phyloP scores from a whole-genome alignment of 2,329 filamentous ascomycete genomes.

The Monilinia vaccinii-corymbosi region DNA sequence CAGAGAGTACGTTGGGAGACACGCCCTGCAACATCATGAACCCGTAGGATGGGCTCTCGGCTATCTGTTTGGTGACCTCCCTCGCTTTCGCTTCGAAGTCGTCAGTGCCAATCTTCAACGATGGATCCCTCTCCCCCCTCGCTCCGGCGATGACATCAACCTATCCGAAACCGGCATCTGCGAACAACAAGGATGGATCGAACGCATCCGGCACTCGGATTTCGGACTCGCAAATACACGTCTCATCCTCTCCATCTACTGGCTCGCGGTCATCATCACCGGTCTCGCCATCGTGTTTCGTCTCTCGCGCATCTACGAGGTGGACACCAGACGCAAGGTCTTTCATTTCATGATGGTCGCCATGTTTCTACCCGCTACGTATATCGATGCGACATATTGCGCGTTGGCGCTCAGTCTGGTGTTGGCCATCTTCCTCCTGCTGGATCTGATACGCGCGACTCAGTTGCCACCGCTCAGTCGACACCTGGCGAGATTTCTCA shows the following conservation, averaged over 20 bases:
- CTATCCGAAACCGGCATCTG: constrained; percentile 30
- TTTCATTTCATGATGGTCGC: constrained; percentile 98
- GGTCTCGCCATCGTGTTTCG: constrained; percentile 69
- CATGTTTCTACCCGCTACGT: constrained; percentile 85
- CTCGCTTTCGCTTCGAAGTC: constrained; percentile 62
- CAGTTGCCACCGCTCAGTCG: constrained; percentile 85
- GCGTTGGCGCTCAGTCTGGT: constrained; percentile 71
- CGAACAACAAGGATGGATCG: constrained; percentile 49
- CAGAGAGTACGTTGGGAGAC: constrained; percentile 55
- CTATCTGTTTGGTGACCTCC: constrained; percentile 76
- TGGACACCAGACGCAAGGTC: constrained; percentile 91
- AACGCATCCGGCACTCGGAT: constrained; percentile 52
- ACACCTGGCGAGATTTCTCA: constrained; percentile 76
- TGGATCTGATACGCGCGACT: constrained; percentile 82
- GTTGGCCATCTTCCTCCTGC: constrained; percentile 74
- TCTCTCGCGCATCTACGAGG: constrained; percentile 70
- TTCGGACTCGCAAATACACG: constrained; percentile 74
- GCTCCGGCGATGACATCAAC: constrained; percentile 12
- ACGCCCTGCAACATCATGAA: constrained; percentile 63
- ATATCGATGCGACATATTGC: constrained; percentile 76
- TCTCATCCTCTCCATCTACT: constrained; percentile 70
- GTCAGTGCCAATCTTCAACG: constrained; percentile 57
- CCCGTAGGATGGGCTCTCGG: constrained; percentile 88
- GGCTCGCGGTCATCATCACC: constrained; percentile 54
- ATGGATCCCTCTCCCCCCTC: constrained; percentile 66